Conservation (phyloP, 225 moss, liverwort and hornwort species). For the Pseudoscleropodium purum region DNA sequence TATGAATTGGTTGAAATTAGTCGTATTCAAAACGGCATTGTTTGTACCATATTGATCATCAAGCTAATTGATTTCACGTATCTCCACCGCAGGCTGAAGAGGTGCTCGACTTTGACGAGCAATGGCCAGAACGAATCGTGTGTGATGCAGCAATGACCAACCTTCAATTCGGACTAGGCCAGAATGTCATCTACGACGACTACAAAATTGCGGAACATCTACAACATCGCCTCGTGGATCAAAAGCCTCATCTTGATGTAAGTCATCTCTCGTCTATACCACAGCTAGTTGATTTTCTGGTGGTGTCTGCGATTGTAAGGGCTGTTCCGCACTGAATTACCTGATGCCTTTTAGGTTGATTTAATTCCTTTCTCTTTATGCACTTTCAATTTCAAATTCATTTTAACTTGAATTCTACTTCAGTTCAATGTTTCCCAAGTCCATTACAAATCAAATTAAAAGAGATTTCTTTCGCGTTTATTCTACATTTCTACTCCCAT, state of each 20-base stretch:
- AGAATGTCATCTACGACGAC: slow-evolving; percentile 15
- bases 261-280: not conserved
- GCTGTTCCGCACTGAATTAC: not conserved
- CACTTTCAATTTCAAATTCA: not conserved
- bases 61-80: not conserved
- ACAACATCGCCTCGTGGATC: slow-evolving; percentile 16
- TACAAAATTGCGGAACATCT: slow-evolving; percentile 16
- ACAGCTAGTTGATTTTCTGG: not conserved
- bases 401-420: not conserved
- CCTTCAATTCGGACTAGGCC: slow-evolving; percentile 20
- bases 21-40: not conserved
- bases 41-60: not conserved
- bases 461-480: not conserved
- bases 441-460: not conserved
- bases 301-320: not conserved
- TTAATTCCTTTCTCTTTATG: too few relatives aligned
- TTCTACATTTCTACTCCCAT: not conserved
- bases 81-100: slow-evolving; percentile 16
- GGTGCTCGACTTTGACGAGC: slow-evolving; percentile 19
- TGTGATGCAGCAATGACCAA: slow-evolving; percentile 23
- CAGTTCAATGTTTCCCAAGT: not conserved
- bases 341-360: not conserved
- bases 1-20: not conserved
- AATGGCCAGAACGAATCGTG: slow-evolving; percentile 16
- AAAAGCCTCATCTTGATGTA: slow-evolving; percentile 30